These are phyloP conservation scores for Diversispora epigaea DNA, from an alignment of 192 early-diverging fungal species.

Conservation along the genomic window DNA sequence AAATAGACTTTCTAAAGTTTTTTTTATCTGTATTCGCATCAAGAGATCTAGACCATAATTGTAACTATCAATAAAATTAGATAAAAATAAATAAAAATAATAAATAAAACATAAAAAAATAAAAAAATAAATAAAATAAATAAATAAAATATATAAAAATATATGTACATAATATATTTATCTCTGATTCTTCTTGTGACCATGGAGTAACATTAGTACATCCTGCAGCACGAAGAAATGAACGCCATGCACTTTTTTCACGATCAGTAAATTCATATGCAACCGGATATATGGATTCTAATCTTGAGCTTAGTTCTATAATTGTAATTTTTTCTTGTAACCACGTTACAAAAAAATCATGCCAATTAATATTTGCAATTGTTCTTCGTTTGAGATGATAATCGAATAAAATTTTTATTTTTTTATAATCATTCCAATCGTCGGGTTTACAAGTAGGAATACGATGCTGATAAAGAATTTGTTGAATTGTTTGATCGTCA, in stretches of 20 bases:
- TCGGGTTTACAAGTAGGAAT: neutral
- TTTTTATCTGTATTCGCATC: neutral
- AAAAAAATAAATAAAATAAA: neutral
- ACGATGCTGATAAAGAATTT: neutral
- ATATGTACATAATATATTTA: no score
- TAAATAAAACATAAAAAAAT: no score
- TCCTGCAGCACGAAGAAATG: neutral
- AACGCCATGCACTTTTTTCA: neutral
- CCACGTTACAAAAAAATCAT: neutral
- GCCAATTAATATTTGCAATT: neutral
- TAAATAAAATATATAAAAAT: no score
- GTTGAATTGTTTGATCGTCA: neutral
- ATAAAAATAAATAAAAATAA: neutral
- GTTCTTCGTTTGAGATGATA: neutral
- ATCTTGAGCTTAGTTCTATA: neutral
- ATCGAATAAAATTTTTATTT: neutral
- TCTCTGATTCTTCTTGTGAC: neutral
- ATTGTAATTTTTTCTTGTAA: neutral
- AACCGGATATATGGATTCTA: neutral
- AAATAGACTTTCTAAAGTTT: neutral
- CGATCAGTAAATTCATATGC: neutral
- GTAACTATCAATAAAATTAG: neutral
- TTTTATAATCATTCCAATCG: neutral
- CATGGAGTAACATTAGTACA: neutral
- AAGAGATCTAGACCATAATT: neutral